Percentiles rank a stretch among this genome's conserved stretches.
phyloP scores from a whole-genome alignment of 163 green algal genomes.

The Scenedesmus sp. region DNA sequence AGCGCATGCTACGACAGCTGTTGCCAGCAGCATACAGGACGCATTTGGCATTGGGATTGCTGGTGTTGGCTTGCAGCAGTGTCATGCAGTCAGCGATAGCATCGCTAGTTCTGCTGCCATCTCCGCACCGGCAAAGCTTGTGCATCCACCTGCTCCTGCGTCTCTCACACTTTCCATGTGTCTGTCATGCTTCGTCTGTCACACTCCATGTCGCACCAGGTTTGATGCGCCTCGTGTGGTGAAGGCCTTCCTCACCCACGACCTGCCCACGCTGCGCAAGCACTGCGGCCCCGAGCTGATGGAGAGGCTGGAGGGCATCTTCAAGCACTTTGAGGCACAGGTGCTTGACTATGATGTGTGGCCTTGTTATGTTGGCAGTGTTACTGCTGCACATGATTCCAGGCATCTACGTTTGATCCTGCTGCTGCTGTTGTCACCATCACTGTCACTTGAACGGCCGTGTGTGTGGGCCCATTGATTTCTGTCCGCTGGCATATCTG shows the following conservation, averaged over 20 bases:
- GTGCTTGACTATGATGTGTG: constrained; percentile 52
- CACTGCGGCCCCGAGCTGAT: constrained; percentile 91
- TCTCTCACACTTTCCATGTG: background rate
- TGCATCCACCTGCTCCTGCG: background rate
- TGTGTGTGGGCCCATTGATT: no score
- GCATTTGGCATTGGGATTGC: no score
- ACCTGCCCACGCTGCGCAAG: constrained; percentile 81
- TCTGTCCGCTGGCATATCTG: constrained; percentile 90
- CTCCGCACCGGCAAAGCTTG: no score
- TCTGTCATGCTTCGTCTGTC: background rate
- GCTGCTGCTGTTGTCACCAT: constrained; percentile 72
- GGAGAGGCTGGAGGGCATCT: constrained; percentile 89
- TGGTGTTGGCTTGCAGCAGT: no score
- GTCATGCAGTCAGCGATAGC: background rate
- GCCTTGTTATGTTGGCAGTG: background rate
- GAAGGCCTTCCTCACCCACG: constrained; percentile 86
- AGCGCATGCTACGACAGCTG: no score
- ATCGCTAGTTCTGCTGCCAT: background rate
- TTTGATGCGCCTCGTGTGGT: constrained; percentile 60
- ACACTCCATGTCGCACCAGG: background rate
- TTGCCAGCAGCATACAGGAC: no score
- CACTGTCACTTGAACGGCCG: no score
- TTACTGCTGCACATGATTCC: background rate
- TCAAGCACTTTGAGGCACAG: constrained; percentile 76
- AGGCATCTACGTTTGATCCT: no score